phyloP scores from a whole-genome alignment of 441 rosid species.

The Theobroma grandiflorum region DNA sequence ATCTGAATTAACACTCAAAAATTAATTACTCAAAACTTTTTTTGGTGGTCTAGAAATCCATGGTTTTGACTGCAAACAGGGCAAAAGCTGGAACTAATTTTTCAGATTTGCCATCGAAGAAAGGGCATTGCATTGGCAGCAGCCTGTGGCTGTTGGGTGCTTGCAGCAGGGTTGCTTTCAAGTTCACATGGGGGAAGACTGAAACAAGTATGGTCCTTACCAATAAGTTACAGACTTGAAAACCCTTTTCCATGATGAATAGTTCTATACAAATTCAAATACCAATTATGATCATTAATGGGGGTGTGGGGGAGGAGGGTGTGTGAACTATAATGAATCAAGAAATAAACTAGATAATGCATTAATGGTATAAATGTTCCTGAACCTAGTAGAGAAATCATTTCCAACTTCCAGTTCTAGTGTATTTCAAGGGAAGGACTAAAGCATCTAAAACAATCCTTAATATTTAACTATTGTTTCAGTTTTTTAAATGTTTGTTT shows the following conservation, averaged over 20 bases:
- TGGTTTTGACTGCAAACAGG: neutral
- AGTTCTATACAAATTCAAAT: neutral
- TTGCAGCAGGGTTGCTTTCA: neutral
- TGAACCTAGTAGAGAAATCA: neutral
- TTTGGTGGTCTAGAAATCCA: neutral
- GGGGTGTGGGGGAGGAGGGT: neutral
- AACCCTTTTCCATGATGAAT: constrained; percentile 9
- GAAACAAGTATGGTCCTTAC: neutral
- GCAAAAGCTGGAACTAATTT: neutral
- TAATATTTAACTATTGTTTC: too few species aligned
- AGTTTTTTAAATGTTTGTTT: too few species aligned
- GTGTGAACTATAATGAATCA: neutral
- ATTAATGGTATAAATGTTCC: neutral
- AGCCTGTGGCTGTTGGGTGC: neutral
- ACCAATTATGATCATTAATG: constrained; percentile 13
- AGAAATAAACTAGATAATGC: neutral
- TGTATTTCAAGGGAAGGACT: too few species aligned
- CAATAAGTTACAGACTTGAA: neutral
- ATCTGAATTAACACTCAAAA: neutral
- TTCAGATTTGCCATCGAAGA: neutral
- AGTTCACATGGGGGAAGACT: constrained; percentile 21
- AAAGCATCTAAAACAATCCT: too few species aligned
- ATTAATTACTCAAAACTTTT: neutral
- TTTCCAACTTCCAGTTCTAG: neutral
- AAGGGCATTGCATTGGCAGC: neutral